Evolutionary conservation across 2,329 filamentous ascomycete genomes (phyloP), one percentile per base, ranked within the genome.

Genomic region (Fusarium vanettenii): DNA sequence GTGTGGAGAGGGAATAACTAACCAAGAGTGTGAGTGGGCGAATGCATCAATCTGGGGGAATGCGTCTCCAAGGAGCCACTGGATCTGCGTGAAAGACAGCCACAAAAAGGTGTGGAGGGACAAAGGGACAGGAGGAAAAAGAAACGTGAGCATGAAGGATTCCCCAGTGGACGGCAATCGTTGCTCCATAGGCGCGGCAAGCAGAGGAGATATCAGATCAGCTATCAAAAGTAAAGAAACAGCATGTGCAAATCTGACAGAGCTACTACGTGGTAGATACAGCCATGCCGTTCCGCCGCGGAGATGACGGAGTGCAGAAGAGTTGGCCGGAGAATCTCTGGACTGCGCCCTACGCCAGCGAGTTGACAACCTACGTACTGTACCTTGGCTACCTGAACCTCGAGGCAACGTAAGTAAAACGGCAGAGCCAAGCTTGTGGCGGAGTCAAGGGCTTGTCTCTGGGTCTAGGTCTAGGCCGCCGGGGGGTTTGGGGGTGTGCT

Each of bases 341-440:
- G 57, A 39, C 57, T 60, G 37, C 57, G 57, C 37, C 57, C 57
- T 52, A n/a, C 60, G 45, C 31, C 60, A 59, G 55, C 35, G 16
- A n/a, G 20, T 35, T 37, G n/a, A 37, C 52, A 37, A 37, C 52
- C 22, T 27, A 41, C 20, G 60, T 65, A 29, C 35, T 31, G 39
- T 56, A 43, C 55, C 48, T 20, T 50, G 25, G 16, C 50, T 14
- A 43, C 22, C 55, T 43, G 43, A 55, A 22, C 69, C 48, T 60
- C 64, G 60, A 66, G 45, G 66, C 67, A 71, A 67, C 65, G 69
- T 69, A 70, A 76, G 52, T 65, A 63, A 73, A 76, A 75, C 45
- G 55, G 59, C 67, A 41, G 20, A 48, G 61, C 69, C 60, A 64
- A 66, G 65, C 20, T 31, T 29, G 71, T 66, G 71, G 68, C 68